Percentiles rank a stretch among this genome's conserved stretches.
These are phyloP conservation scores for Colletotrichum magnum DNA, from an alignment of 2,329 filamentous ascomycete species.

Conservation along the genomic window DNA sequence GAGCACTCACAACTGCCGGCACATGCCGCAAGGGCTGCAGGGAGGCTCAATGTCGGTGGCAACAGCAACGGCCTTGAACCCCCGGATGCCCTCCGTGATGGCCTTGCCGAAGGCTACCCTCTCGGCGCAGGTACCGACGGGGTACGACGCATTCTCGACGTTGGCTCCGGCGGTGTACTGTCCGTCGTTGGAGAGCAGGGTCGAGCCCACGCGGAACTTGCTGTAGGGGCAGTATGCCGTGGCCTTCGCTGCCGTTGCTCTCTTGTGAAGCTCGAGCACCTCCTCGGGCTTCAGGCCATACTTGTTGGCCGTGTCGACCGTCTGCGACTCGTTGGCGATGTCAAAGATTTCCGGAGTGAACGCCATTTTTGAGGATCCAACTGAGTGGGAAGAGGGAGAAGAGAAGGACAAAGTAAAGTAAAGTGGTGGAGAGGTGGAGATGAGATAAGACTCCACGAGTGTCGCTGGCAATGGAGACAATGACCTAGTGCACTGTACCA, in stretches of 20 bases:
- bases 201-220: conserved; percentile 89
- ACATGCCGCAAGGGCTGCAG: conserved; percentile 93
- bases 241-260: conserved; percentile 79
- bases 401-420: background rate
- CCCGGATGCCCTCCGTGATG: conserved; percentile 70
- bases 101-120: conserved; percentile 89
- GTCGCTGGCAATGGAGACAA: background rate
- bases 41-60: conserved; percentile 82
- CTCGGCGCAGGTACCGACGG: conserved; percentile 96
- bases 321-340: conserved; percentile 45
- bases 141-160: conserved; percentile 93
- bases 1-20: conserved; percentile 83
- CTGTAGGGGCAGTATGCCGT: conserved; percentile 94
- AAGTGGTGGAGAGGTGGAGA: conserved; percentile 15
- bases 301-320: conserved; percentile 50
- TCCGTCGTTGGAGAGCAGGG: conserved; percentile 73
- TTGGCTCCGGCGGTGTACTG: conserved; percentile 82
- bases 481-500: background rate
- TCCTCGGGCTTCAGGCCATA: conserved; percentile 72
- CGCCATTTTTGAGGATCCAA: conserved; percentile 36
- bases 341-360: conserved; percentile 42
- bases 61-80: conserved; percentile 86
- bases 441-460: conserved; percentile 1
- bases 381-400: background rate
- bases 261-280: conserved; percentile 73